These are phyloP conservation scores for Aspergillus ostianus DNA, from an alignment of 495 filamentous ascomycete species.

Conservation along the genomic window DNA sequence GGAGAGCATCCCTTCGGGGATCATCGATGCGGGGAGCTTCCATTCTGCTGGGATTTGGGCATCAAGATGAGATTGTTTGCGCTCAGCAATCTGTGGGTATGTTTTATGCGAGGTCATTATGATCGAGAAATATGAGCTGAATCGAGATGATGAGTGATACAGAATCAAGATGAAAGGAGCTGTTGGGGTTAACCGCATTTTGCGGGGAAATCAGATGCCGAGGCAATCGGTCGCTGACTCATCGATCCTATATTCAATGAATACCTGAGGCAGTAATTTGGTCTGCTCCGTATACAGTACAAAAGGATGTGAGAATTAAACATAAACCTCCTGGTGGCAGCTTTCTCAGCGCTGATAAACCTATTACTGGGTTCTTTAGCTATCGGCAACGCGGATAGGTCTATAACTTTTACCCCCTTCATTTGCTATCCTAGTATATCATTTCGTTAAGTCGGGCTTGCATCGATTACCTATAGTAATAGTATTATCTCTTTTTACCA, in stretches of 20 bases:
- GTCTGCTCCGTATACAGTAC: no score
- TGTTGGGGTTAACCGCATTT: background rate
- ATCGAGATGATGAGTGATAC: background rate
- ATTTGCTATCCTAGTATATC: no score
- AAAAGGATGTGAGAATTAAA: no score
- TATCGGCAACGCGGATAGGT: no score
- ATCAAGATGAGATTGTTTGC: slow-evolving; percentile 45
- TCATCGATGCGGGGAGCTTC: slow-evolving; percentile 34
- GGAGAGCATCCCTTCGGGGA: slow-evolving; percentile 41
- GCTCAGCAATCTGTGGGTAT: slow-evolving; percentile 28
- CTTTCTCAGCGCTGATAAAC: no score
- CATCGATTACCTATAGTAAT: no score
- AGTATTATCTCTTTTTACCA: no score
- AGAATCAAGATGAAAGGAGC: background rate
- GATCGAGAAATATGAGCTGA: background rate
- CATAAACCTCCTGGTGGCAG: no score
- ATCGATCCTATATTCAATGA: background rate
- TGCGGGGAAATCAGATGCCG: background rate
- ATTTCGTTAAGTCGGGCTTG: no score
- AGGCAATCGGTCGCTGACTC: background rate
- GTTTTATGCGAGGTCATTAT: background rate
- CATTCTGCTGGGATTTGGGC: slow-evolving; percentile 49
- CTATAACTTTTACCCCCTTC: no score
- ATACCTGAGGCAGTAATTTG: no score
- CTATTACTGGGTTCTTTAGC: no score